Evolutionary conservation across 495 filamentous ascomycete species (phyloP).

Genomic region (Tuber aestivum): DNA sequence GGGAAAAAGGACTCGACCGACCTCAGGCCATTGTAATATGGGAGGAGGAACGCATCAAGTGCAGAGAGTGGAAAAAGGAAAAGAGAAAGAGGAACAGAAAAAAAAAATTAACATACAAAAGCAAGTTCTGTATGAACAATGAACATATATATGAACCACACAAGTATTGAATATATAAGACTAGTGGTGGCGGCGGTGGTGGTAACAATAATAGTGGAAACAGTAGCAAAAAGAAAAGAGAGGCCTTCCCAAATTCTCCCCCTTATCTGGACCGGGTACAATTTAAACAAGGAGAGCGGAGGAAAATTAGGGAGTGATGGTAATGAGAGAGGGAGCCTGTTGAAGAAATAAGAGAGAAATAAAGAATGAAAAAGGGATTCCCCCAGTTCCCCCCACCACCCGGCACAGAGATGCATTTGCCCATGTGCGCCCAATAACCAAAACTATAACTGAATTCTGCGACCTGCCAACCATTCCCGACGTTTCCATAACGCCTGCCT

Average conservation of each 20-base stretch:
- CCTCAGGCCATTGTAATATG: background rate
- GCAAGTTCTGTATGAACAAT: slow-evolving; percentile 12
- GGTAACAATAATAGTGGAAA: slow-evolving; percentile 13
- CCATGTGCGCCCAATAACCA: slow-evolving; percentile 35
- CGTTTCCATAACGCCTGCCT: slow-evolving; percentile 6
- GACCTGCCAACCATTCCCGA: slow-evolving; percentile 14
- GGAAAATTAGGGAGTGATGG: background rate
- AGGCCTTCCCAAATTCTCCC: background rate
- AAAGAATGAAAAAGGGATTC: slow-evolving; percentile 13
- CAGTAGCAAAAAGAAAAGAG: background rate
- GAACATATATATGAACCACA: slow-evolving; percentile 13
- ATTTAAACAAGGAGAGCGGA: background rate
- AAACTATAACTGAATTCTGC: slow-evolving; percentile 23
- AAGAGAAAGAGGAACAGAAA: background rate
- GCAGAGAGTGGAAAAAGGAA: background rate
- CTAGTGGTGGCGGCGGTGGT: slow-evolving; percentile 26
- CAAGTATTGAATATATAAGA: background rate
- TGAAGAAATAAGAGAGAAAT: slow-evolving; percentile 5
- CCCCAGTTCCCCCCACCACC: slow-evolving; percentile 2
- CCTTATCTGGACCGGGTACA: background rate
- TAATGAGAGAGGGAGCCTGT: background rate
- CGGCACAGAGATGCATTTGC: slow-evolving; percentile 32
- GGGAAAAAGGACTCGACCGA: background rate
- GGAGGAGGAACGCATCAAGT: background rate
- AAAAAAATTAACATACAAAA: slow-evolving; percentile 19